A percentile compares a stretch with the other conserved stretches of the same genome.
Evolutionary conservation across 1,284 basidiomycete genomes (phyloP).

Genomic region (Irpex sp.): DNA sequence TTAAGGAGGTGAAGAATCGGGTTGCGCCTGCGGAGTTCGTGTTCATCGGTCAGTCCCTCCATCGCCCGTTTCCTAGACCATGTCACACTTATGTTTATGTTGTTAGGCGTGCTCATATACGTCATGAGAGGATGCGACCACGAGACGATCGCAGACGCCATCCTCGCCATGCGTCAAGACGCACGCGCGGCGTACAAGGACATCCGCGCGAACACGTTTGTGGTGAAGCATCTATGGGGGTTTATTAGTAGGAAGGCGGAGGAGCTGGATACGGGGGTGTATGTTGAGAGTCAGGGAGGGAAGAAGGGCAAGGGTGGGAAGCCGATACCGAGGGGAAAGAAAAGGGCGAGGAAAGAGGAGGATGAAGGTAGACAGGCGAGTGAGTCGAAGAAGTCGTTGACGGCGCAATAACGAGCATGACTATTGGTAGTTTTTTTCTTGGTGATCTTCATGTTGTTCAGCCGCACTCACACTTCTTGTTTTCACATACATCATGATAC

Average conservation of each 20-base stretch:
- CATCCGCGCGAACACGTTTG: conserved; percentile 50
- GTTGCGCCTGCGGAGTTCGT: conserved; percentile 72
- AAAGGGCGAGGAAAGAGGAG: not conserved
- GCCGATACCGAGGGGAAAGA: not conserved
- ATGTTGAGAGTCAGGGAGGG: not conserved
- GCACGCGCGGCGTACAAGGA: conserved; percentile 51
- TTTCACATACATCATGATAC: too few species aligned
- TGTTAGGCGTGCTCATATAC: conserved; percentile 55
- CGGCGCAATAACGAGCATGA: not conserved
- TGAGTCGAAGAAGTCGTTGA: not conserved
- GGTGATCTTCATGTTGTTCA: not conserved
- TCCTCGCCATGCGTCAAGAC: conserved; percentile 46
- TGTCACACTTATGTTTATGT: too few species aligned
- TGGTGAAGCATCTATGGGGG: conserved; percentile 51
- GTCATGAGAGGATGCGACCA: conserved; percentile 35
- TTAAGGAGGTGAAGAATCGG: conserved; percentile 46
- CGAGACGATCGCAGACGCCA: conserved; percentile 43
- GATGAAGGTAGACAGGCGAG: not conserved
- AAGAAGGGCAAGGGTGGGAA: not conserved
- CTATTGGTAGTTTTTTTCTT: not conserved
- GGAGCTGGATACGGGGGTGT: not conserved
- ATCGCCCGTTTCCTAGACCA: too few species aligned
- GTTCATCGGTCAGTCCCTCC: too few species aligned
- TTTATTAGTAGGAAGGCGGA: conserved; percentile 30
- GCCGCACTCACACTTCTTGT: too few species aligned